These are phyloP conservation scores for Pestalotiopsis sp. DNA, from an alignment of 2,329 filamentous ascomycete species.

Conservation along the genomic window DNA sequence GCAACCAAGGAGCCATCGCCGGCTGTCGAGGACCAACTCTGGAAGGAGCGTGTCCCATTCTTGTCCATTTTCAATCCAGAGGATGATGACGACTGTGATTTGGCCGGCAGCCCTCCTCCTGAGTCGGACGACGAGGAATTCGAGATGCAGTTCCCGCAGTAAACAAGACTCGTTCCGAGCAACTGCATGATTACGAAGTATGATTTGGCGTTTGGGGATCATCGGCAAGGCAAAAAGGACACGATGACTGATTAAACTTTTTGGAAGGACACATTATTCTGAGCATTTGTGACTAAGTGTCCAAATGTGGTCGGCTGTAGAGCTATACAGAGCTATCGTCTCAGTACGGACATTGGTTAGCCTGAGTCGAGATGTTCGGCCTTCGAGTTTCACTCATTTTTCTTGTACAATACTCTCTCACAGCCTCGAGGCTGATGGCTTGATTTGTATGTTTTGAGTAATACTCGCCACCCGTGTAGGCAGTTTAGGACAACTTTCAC, in stretches of 20 bases:
- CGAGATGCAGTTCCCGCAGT: constrained; percentile 51
- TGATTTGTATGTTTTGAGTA: too few relatives aligned
- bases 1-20: constrained; percentile 32
- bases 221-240: too few relatives aligned
- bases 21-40: constrained; percentile 35
- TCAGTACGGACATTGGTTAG: background rate
- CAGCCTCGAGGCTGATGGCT: too few relatives aligned
- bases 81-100: constrained; percentile 38
- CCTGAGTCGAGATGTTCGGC: background rate
- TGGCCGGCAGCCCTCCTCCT: constrained; percentile 31
- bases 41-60: constrained; percentile 52
- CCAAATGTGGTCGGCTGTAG: too few relatives aligned
- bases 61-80: constrained; percentile 60
- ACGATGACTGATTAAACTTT: too few relatives aligned
- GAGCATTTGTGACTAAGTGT: too few relatives aligned
- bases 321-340: too few relatives aligned
- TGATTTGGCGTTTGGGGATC: constrained; percentile 1
- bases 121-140: constrained; percentile 54
- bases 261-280: too few relatives aligned
- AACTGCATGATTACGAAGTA: background rate
- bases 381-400: too few relatives aligned
- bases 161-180: constrained; percentile 9
- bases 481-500: too few relatives aligned
- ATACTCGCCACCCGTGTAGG: too few relatives aligned
- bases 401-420: too few relatives aligned